phyloP scores from a whole-genome alignment of 768 basidiomycete genomes.

The Termitomyces sp. region DNA sequence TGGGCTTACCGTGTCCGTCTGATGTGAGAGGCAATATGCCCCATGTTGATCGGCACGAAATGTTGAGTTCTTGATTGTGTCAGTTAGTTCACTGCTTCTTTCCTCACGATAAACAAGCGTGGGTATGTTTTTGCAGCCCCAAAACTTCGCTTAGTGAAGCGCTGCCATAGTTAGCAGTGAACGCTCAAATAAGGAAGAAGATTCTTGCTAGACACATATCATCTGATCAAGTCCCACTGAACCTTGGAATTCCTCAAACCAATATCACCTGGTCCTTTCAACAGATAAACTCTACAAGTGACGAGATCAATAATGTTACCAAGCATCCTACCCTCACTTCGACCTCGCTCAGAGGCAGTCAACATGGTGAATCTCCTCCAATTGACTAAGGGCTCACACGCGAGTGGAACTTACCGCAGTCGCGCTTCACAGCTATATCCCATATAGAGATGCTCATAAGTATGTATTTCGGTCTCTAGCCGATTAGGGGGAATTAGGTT shows the following conservation, averaged over 20 bases:
- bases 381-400: not conserved
- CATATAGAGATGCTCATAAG: not conserved
- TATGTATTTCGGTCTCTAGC: not conserved
- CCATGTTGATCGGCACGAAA: not conserved
- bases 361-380: not conserved
- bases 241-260: not conserved
- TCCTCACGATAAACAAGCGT: not conserved
- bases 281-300: not conserved
- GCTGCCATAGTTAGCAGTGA: not conserved
- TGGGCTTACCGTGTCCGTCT: not conserved
- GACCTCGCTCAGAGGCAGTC: not conserved
- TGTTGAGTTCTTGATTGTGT: not conserved
- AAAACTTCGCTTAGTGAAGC: not conserved
- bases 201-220: not conserved
- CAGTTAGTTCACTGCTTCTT: not conserved
- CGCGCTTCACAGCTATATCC: constrained; percentile 3
- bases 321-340: no score
- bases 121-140: no score
- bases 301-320: not conserved
- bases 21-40: not conserved
- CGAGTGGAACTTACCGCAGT: no score
- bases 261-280: not conserved
- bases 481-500: not conserved
- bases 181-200: not conserved
- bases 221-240: not conserved